A percentile compares a stretch with the other conserved stretches of the same genome.
phyloP scores from a whole-genome alignment of 2,329 filamentous ascomycete genomes.

The Pezicula rhizophila region DNA sequence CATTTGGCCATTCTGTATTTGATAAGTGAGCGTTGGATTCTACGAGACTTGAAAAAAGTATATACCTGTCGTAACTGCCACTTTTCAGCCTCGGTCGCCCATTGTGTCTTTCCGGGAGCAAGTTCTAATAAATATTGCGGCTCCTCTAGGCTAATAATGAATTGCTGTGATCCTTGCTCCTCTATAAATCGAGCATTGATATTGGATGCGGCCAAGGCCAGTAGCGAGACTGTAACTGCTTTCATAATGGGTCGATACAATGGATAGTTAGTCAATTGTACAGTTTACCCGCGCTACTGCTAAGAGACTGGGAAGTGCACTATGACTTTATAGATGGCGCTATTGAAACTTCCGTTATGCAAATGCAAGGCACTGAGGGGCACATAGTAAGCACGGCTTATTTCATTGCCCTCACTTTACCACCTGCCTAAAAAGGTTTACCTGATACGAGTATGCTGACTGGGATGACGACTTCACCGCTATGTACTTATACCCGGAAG shows the following conservation, averaged over 20 bases:
- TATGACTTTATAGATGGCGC: no score
- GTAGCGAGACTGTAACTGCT: slow-evolving; percentile 36
- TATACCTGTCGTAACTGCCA: slow-evolving; percentile 77
- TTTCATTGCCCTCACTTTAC: no score
- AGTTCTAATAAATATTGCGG: slow-evolving; percentile 70
- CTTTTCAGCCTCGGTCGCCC: slow-evolving; percentile 89
- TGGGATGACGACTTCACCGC: no score
- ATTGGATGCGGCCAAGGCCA: slow-evolving; percentile 44
- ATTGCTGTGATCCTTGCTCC: slow-evolving; percentile 38
- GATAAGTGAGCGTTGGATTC: background rate
- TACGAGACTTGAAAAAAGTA: slow-evolving; percentile 6
- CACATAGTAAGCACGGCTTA: no score
- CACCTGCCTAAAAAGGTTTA: no score
- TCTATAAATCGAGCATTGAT: slow-evolving; percentile 49
- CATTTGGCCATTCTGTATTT: slow-evolving; percentile 61
- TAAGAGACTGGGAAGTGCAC: no score
- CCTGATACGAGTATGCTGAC: no score
- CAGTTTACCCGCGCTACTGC: no score
- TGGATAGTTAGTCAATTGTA: no score
- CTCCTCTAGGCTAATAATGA: slow-evolving; percentile 34
- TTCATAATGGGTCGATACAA: slow-evolving; percentile 34
- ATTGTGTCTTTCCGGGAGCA: slow-evolving; percentile 68
- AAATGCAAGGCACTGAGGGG: no score
- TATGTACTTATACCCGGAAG: no score
- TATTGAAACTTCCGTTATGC: no score